Conservation (phyloP, 2,329 filamentous ascomycete genomes). For the Zelopaecilomyces penicillatus region DNA sequence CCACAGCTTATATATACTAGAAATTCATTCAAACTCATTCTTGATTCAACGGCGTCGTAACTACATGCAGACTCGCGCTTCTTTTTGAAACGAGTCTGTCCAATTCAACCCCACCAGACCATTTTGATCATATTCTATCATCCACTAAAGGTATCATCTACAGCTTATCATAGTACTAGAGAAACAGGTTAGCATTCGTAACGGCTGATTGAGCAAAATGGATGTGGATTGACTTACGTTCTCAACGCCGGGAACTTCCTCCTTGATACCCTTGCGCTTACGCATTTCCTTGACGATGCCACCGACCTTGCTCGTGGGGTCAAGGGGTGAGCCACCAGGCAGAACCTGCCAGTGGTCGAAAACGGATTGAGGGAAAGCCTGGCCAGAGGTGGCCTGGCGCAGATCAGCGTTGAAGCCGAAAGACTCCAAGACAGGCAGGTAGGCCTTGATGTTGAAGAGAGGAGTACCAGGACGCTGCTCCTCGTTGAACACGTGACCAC, state of each 20-base stretch:
- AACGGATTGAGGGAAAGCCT: slow-evolving; percentile 97
- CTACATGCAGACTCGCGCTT: too few relatives aligned
- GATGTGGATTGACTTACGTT: slow-evolving; percentile 62
- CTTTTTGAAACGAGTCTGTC: too few relatives aligned
- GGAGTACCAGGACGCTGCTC: slow-evolving; percentile 97
- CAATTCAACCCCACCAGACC: too few relatives aligned
- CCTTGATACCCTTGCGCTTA: slow-evolving; percentile 99
- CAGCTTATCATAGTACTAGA: slow-evolving; percentile 97
- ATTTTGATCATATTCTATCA: slow-evolving; percentile 26
- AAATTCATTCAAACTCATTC: too few relatives aligned
- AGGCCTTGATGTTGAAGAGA: slow-evolving; percentile 98
- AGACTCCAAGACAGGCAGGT: slow-evolving; percentile 92
- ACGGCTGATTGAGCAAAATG: not conserved
- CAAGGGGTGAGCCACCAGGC: slow-evolving; percentile 86
- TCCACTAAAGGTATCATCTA: slow-evolving; percentile 49
- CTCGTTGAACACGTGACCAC: slow-evolving; percentile 99
- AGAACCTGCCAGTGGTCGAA: slow-evolving; percentile 99
- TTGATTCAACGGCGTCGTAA: too few relatives aligned
- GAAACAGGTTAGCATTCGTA: slow-evolving; percentile 14
- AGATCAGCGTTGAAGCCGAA: slow-evolving; percentile 99
- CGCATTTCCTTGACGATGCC: slow-evolving; percentile 80
- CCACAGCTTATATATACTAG: too few relatives aligned
- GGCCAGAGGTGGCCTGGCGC: slow-evolving; percentile 83
- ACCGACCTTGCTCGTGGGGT: slow-evolving; percentile 73
- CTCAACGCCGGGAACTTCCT: slow-evolving; percentile 82